Conservation (phyloP, 75 land plant species). For the Sequoia sempervirens region DNA sequence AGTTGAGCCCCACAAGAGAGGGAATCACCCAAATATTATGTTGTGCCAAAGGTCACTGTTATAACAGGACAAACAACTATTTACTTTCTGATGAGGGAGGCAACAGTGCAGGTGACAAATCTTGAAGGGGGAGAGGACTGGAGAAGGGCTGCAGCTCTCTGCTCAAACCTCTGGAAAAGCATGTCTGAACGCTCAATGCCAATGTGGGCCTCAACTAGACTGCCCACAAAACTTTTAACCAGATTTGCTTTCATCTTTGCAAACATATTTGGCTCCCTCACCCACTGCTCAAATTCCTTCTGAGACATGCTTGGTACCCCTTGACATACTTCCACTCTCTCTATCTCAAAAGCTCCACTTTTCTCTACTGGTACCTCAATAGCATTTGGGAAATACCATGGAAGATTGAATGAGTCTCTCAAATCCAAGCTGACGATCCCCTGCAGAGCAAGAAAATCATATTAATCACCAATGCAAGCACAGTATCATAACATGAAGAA, state of each 20-base stretch:
- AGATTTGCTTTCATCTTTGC: neutral
- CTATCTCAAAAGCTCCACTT: neutral
- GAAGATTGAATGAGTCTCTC: constrained; percentile 15
- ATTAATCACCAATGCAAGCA: neutral
- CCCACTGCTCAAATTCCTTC: constrained; percentile 1
- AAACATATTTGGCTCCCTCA: neutral
- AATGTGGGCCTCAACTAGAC: constrained; percentile 14
- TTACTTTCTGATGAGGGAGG: neutral
- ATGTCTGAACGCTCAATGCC: constrained; percentile 6
- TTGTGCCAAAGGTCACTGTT: too few species aligned
- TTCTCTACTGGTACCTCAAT: constrained; percentile 8
- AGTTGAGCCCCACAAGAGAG: too few species aligned
- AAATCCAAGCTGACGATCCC: neutral
- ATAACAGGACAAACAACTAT: too few species aligned
- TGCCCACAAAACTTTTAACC: constrained; percentile 2
- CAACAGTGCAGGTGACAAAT: constrained; percentile 4
- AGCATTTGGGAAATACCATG: constrained; percentile 13
- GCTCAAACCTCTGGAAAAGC: constrained; percentile 1
- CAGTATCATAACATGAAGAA: neutral
- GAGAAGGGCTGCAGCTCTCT: neutral
- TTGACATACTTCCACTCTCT: neutral
- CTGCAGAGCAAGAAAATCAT: constrained; percentile 4
- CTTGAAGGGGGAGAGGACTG: neutral
- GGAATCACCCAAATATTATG: too few species aligned
- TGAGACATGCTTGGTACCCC: constrained; percentile 1